Evolutionary conservation across 352 stramenopile genomes (phyloP), one percentile per base, ranked within the genome.

Genomic region (Phytopythium kandeliae): DNA sequence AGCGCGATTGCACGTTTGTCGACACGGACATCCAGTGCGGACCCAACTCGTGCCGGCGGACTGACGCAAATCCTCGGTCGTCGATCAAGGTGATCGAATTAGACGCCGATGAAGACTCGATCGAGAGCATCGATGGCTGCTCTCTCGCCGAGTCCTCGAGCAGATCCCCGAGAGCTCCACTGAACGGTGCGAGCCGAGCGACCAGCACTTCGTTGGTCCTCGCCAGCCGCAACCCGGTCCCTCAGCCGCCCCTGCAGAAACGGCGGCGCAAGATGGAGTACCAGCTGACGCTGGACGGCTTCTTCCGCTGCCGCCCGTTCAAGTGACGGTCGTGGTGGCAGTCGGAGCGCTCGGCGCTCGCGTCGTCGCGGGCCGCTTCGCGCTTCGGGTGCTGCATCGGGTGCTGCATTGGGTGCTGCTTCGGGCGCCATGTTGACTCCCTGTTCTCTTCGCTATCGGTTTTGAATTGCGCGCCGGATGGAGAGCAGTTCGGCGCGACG

Each of bases 1-100:
- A 86, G 56, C 67, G 75, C 30, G 72, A 86, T 54, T 77, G 69
- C 49, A 78, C 71, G 13, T 78, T 86, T 43, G 55, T 84, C 26
- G 75, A 82, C n/a, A 26, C 44, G 26, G 44, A 49, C 9, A 42
- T 56, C n/a, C 30, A 61, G 51, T 38, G 57, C 40, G 13, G 58
- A 36, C 46, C 54, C 15, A 40, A 47, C 3, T 28, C 34, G 3
- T 12, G 37, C 13, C 36, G 31, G 16, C 53, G 21, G 19, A 46
- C 10, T 17, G 19, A n/a, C 16, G 9, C 24, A 41, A 59, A 58
- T 6, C 61, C 34, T 36, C 53, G 55, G 40, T 50, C 21, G 45
- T 62, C 44, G 40, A 67, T 52, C 36, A 65, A 42, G 42, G 45
- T 73, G 11, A 67, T 76, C 31, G 69, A 81, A 53, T 58, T 86